Conservation (phyloP, 371 early-diverging fungal species). For the Chytridium lagenaria region DNA sequence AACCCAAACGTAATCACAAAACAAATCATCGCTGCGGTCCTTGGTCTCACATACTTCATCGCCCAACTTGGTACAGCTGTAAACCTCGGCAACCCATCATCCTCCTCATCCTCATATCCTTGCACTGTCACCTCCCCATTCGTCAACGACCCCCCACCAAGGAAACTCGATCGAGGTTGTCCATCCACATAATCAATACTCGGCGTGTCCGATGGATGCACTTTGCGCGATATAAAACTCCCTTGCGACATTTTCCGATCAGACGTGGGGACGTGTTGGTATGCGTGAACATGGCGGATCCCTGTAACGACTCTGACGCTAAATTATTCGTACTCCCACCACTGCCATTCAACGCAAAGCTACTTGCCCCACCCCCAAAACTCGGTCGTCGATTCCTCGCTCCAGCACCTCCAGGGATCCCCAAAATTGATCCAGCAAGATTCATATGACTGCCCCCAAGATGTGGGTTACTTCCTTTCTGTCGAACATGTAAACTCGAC, state of each 20-base stretch:
- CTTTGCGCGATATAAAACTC: background rate
- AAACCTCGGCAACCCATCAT: slow-evolving; percentile 34
- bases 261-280: background rate
- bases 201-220: background rate
- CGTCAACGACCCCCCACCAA: background rate
- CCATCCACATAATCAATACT: background rate
- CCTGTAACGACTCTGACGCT: background rate
- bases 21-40: slow-evolving; percentile 40
- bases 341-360: background rate
- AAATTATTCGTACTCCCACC: background rate
- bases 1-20: slow-evolving; percentile 37
- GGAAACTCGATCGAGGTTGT: background rate
- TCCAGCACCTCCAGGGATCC: slow-evolving; percentile 15
- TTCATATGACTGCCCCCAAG: slow-evolving; percentile 19
- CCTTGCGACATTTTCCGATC: background rate
- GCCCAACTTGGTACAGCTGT: slow-evolving; percentile 44
- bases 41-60: slow-evolving; percentile 34
- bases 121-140: slow-evolving; percentile 11
- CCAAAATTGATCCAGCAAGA: slow-evolving; percentile 17
- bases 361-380: slow-evolving; percentile 1
- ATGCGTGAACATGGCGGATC: slow-evolving; percentile 11
- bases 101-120: slow-evolving; percentile 22
- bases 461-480: background rate
- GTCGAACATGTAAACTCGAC: too few species aligned
- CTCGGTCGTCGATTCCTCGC: background rate